Evolutionary conservation across 352 stramenopile genomes (phyloP), one percentile per base, ranked within the genome.

Genomic region (Thalassiosira livingstoniorum): DNA sequence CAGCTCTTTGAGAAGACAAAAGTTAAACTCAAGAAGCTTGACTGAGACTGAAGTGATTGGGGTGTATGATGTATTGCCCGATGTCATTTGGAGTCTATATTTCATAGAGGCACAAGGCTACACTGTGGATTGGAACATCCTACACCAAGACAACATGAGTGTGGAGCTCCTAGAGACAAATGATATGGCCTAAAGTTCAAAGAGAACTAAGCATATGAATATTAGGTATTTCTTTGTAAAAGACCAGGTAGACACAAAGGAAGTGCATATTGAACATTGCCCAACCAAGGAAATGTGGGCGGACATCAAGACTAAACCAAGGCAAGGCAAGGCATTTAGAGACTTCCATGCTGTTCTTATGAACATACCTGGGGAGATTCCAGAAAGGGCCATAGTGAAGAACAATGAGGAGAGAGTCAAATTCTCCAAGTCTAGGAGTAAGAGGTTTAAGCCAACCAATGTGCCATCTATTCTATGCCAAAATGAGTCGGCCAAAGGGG

Each of bases 61-160:
- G 27, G 66, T 83, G 0, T 42, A 86, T 51, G 75, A 87, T 69
- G 35, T 51, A 4, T 70, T 90, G 54, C 32, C 80, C 29, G 2
- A 69, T 5, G 65, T 87, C 1, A 11, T 87, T 42, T 91, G 86
- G 86, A 83, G 69, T 10, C 43, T 58, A 45, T 54, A 84, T 57
- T 88, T 91, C 45, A 25, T 89, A 0, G 23, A 78, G 65, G 66
- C 55, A 13, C 82, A 88, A 68, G 86, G 78, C 32, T 86, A 85
- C 45, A 10, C 42, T 11, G 51, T 86, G 10, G 43, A 35, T 13
- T 35, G 78, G n/a, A 61, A 39, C 60, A 27, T 69, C 3, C 18
- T 75, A 11, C 75, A 68, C n/a, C 82, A 89, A 66, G 82, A 89
- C 54, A 91, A 91, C 62, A 61, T 74, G 51, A 87, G 72, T 68